Base-by-base conservation (phyloP, 2,329 filamentous ascomycete species). In the Fusarium praegraminearum region DNA sequence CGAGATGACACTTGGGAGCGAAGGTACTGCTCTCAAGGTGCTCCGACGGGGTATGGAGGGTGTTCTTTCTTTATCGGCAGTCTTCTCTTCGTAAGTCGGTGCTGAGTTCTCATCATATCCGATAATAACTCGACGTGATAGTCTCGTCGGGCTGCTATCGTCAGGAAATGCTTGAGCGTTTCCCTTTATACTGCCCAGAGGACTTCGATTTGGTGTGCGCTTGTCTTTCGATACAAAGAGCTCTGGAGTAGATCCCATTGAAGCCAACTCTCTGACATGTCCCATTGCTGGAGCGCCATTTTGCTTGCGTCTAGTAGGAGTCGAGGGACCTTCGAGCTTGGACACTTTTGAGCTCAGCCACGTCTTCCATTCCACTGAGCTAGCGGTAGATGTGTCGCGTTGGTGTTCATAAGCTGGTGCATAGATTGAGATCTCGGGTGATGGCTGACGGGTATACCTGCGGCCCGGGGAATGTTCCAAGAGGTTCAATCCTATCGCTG, bases 341-440 rank as follows among this genome's bases (percentile, higher is more conserved):
- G 83, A 83, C 11, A 85, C 81, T 43, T 87, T 83, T 4, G 83
- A 80, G 11, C 85, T 85, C 40, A 88, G 81, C 83, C 83, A 85
- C 0, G 78, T 82, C 74, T 87, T 87, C 86, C 85, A 88, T 60
- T 87, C 86, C 3, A 81, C 76, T 4, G 85, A 87, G 58, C 84
- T 85, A 8, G 79, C 78, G 1, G 80, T 80, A 2, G 83, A 84
- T 5, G 75, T 68, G 2, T 78, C 76, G n/a, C 82, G 77, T 46
- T 78, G 76, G 20, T 79, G 75, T 49, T 36, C 57, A 50, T 20
- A 76, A 1, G 68, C 75, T 18, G 73, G 69, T 10, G 70, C 67
- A 26, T 78, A 44, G 5, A 20, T 43, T 11, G 61, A 35, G 1
- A 30, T 33, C 3, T 71, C 65, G 2, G 55, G 24, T 13, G 52